Percentiles rank a stretch among this genome's conserved stretches.
Conservation (phyloP, 1,284 basidiomycete species). For the Marasmius sp. region DNA sequence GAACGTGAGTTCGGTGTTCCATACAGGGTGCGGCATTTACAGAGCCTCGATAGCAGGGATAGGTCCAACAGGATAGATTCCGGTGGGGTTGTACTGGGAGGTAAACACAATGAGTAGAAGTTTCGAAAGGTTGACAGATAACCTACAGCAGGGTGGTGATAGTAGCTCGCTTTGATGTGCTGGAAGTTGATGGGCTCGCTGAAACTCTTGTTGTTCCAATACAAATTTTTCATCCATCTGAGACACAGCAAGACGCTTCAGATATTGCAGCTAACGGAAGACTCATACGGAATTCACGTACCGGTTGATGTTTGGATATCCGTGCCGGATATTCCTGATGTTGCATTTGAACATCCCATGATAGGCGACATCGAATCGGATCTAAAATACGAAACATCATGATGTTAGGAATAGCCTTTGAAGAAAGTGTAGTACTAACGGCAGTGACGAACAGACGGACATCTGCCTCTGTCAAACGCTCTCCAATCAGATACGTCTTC, state of each 20-base stretch:
- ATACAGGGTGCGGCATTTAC: slow-evolving; percentile 17
- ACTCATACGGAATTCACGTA: background rate
- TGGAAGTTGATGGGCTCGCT: background rate
- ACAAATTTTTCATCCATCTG: slow-evolving; percentile 46
- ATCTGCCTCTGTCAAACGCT: slow-evolving; percentile 88
- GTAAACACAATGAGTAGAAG: background rate
- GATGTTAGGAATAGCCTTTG: background rate
- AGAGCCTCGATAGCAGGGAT: slow-evolving; percentile 69
- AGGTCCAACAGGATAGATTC: slow-evolving; percentile 77
- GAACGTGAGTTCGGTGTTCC: too few species aligned
- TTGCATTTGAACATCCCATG: slow-evolving; percentile 95
- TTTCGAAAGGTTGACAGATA: background rate
- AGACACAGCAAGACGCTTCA: background rate
- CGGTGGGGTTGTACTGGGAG: slow-evolving; percentile 65
- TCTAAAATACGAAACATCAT: slow-evolving; percentile 25
- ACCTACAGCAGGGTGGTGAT: background rate
- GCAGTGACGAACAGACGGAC: slow-evolving; percentile 90
- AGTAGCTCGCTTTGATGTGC: background rate
- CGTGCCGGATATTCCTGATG: slow-evolving; percentile 71
- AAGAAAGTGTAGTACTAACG: slow-evolving; percentile 42
- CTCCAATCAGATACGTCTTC: slow-evolving; percentile 83
- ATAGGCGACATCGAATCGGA: slow-evolving; percentile 82
- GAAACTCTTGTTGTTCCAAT: background rate
- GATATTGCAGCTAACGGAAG: background rate
- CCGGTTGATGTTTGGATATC: slow-evolving; percentile 81